Base-by-base conservation (phyloP, 1,139 yeast genomes). In the Suhomyces wounanorum region DNA sequence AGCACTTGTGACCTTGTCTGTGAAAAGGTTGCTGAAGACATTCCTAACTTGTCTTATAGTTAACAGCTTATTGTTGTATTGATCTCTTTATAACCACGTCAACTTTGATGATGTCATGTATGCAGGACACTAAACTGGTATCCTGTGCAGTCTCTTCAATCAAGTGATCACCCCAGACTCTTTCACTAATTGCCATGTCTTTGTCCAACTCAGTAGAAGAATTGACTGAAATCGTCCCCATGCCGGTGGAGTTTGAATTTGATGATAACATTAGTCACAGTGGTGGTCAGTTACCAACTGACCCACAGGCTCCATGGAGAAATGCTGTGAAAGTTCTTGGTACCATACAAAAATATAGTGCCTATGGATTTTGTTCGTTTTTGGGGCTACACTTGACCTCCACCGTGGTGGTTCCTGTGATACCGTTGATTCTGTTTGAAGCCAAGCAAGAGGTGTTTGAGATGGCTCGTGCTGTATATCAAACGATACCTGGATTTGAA, bases 381-480 rank as follows among this genome's bases (percentile, higher is more conserved):
- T 65, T 84, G 6, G 77, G 82, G 0, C 66, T 87, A 21, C 96
- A 88, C 62, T 65, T 81, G 0, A 58, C 81, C 1, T 73, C 87
- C 0, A 87, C 85, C 6, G 70, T 82, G 1, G 57, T 81, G 1
- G 74, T 81, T 0, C 95, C 95, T 0, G 66, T 79, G 1, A 43
- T 72, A 13, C 59, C 62, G 10, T 62, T 69, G 7, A 55, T 83
- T 7, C 79, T 84, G 1, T 69, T 69, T 0, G 58, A 52, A 13
- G 49, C 73, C 2, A 82, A 82, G 11, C 81, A 85, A 52, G 84
- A 85, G 48, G 62, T 84, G 14, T 73, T 88, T 52, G 82, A 84
- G 53, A 72, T 85, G 68, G 82, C 85, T 0, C 70, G 91, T 44
- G 79, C 84, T 9, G 62, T 88, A 0, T 88, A 87, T 63, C 88